Evolutionary conservation across 352 stramenopile species (phyloP).

Genomic region (Blastocystis sp.): DNA sequence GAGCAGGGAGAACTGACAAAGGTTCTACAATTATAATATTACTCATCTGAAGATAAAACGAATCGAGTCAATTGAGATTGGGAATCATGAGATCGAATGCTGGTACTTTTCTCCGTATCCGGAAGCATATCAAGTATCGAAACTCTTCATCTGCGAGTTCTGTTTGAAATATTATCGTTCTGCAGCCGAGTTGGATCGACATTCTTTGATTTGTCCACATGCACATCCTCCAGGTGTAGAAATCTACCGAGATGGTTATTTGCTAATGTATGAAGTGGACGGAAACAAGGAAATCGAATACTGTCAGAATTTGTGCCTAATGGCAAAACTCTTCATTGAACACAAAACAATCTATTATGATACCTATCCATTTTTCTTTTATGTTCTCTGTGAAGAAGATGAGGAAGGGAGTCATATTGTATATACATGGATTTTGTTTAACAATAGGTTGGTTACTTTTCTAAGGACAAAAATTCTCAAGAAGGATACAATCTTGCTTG

Average conservation of each 20-base stretch:
- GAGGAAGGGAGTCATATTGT: conserved; percentile 69
- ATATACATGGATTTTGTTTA: background rate
- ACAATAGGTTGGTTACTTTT: conserved; percentile 91
- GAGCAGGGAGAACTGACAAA: conserved; percentile 62
- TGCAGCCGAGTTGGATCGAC: background rate
- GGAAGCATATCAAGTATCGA: conserved; percentile 75
- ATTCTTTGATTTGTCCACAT: background rate
- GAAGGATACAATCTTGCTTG: conserved; percentile 98
- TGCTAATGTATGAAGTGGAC: conserved; percentile 95
- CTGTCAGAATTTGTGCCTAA: conserved; percentile 96
- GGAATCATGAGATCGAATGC: conserved; percentile 79
- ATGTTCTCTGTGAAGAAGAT: conserved; percentile 93
- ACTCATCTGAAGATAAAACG: conserved; percentile 49
- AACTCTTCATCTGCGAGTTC: conserved; percentile 85
- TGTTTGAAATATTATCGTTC: conserved; percentile 81
- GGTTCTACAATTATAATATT: background rate
- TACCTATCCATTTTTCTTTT: conserved; percentile 99
- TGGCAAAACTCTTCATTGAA: conserved; percentile 98
- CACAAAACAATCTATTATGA: conserved; percentile 99
- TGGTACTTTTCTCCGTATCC: conserved; percentile 88
- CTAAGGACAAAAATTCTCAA: conserved; percentile 95
- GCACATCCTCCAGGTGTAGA: conserved; percentile 76
- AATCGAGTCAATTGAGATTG: conserved; percentile 81
- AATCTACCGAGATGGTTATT: conserved; percentile 88
- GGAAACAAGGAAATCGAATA: conserved; percentile 92